Conservation (phyloP, 2,329 filamentous ascomycete genomes). For the Fusarium gaditjirri region DNA sequence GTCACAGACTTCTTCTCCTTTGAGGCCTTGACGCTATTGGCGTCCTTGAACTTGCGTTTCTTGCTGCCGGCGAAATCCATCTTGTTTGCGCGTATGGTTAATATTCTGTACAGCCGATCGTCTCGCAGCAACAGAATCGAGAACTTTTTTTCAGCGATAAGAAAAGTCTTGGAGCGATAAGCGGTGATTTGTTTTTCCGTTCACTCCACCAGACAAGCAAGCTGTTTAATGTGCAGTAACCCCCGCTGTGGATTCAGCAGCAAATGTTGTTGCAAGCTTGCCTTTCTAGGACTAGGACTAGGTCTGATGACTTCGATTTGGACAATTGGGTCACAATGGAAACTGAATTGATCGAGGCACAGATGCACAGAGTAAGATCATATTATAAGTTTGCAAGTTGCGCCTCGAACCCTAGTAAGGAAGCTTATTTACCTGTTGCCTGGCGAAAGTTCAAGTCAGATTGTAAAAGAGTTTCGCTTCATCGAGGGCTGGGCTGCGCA, state of each 20-base stretch:
- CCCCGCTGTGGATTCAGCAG: slow-evolving; percentile 39
- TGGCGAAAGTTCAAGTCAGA: background rate
- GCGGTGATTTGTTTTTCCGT: slow-evolving; percentile 37
- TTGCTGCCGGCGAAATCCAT: slow-evolving; percentile 54
- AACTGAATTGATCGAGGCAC: slow-evolving; percentile 4
- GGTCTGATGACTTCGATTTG: background rate
- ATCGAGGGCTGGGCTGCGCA: background rate
- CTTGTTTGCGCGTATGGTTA: slow-evolving; percentile 32
- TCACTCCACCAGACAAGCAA: background rate
- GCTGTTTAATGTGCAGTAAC: background rate
- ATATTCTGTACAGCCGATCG: slow-evolving; percentile 18
- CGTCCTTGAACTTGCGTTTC: slow-evolving; percentile 57
- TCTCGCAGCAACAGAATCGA: slow-evolving; percentile 25
- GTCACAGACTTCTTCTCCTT: slow-evolving; percentile 40
- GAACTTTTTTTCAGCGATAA: slow-evolving; percentile 45
- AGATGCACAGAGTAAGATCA: background rate
- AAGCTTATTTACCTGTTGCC: background rate
- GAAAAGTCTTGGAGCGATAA: slow-evolving; percentile 40
- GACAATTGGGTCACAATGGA: slow-evolving; percentile 3
- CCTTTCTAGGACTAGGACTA: slow-evolving; percentile 28
- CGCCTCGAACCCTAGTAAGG: background rate
- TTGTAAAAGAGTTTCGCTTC: background rate
- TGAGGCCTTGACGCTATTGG: slow-evolving; percentile 46
- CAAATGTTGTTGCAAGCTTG: slow-evolving; percentile 31
- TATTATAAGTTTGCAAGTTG: background rate